phyloP scores from a whole-genome alignment of 2,329 filamentous ascomycete species.

The Fusarium sp. region DNA sequence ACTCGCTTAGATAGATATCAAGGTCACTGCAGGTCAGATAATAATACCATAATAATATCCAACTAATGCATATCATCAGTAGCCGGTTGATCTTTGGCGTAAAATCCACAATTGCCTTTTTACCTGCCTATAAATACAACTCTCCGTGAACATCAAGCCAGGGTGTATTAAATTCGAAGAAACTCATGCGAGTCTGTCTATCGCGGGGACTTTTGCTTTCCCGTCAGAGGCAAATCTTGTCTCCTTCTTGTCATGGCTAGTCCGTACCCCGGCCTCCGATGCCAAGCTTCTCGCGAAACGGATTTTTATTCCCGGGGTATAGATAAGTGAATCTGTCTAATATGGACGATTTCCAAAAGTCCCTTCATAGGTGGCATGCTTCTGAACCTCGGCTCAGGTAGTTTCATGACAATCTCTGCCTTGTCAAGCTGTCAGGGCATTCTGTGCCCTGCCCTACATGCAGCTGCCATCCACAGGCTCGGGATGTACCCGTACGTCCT shows the following conservation, averaged over 20 bases:
- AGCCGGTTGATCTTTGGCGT: background rate
- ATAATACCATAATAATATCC: background rate
- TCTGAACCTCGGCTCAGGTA: background rate
- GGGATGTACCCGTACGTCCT: background rate
- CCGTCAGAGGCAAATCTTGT: constrained; percentile 10
- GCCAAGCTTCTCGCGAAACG: constrained; percentile 12
- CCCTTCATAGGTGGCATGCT: background rate
- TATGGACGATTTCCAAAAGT: constrained; percentile 2
- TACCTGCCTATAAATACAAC: background rate
- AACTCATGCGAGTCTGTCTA: constrained; percentile 11
- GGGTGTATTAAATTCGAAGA: background rate
- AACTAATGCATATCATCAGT: background rate
- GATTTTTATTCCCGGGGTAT: background rate
- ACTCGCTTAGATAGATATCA: background rate
- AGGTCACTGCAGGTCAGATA: background rate
- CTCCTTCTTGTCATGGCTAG: constrained; percentile 35
- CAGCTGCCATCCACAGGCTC: background rate
- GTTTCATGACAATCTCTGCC: background rate
- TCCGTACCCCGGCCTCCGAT: constrained; percentile 12
- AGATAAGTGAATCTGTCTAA: constrained; percentile 12
- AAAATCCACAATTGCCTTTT: background rate
- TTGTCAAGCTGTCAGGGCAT: constrained; percentile 26
- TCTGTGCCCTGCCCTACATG: constrained; percentile 19
- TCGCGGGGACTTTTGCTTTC: constrained; percentile 24
- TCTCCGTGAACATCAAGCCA: background rate